These are phyloP conservation scores for Entomophthora muscae DNA, from an alignment of 371 early-diverging fungal species.

Conservation along the genomic window DNA sequence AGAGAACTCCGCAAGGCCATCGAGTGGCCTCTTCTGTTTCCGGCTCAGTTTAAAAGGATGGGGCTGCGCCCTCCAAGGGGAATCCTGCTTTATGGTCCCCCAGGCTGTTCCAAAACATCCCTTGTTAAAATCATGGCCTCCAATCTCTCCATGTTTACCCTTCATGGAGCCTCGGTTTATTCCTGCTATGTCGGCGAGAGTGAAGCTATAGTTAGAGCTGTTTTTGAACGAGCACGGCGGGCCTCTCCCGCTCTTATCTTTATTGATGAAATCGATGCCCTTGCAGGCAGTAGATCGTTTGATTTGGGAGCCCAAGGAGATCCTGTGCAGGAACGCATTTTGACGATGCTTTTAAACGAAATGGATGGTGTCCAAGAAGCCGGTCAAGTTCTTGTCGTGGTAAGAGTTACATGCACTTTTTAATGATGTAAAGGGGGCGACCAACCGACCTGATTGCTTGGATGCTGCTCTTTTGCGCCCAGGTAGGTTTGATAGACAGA, in stretches of 20 bases:
- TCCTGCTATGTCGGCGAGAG: conserved; percentile 90
- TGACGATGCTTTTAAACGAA: conserved; percentile 84
- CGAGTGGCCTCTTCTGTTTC: conserved; percentile 82
- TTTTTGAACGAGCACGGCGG: conserved; percentile 71
- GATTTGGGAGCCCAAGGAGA: conserved; percentile 34
- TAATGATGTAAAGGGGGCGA: conserved; percentile 60
- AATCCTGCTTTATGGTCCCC: conserved; percentile 91
- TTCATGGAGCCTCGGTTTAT: conserved; percentile 80
- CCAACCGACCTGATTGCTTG: conserved; percentile 93
- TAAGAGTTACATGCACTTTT: conserved; percentile 13
- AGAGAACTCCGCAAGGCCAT: conserved; percentile 75
- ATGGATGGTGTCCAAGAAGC: conserved; percentile 89
- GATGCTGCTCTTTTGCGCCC: conserved; percentile 90
- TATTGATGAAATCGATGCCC: conserved; percentile 96
- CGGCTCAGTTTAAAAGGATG: conserved; percentile 45
- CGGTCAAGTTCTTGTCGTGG: conserved; percentile 58
- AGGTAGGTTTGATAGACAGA: conserved; percentile 82
- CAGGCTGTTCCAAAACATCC: conserved; percentile 96
- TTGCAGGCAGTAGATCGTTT: conserved; percentile 67
- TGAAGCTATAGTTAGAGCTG: conserved; percentile 79
- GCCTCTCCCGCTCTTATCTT: conserved; percentile 83
- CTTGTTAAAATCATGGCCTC: conserved; percentile 77
- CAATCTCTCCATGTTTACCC: conserved; percentile 61
- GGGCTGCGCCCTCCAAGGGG: conserved; percentile 75
- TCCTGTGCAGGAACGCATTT: conserved; percentile 68